These are phyloP conservation scores for Naganishia kalamii DNA, from an alignment of 768 basidiomycete species.

Conservation along the genomic window DNA sequence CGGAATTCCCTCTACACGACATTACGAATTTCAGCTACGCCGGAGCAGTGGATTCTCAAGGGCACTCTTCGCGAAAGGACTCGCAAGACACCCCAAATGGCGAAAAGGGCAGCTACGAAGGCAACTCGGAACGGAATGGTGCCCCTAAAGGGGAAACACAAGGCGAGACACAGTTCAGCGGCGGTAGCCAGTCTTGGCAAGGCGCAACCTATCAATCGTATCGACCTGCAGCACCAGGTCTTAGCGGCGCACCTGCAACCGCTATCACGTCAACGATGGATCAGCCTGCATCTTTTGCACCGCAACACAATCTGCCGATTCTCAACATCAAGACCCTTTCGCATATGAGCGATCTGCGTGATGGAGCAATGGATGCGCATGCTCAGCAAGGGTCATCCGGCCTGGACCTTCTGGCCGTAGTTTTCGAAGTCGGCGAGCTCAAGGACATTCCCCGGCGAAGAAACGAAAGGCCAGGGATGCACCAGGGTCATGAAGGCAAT, in stretches of 20 bases:
- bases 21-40: background rate
- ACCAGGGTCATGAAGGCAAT: background rate
- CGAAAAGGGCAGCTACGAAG: background rate
- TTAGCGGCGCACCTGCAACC: background rate
- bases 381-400: background rate
- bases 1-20: background rate
- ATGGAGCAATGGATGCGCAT: background rate
- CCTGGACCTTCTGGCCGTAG: constrained; percentile 5
- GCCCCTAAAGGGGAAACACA: background rate
- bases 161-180: background rate
- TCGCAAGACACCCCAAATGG: background rate
- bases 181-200: background rate
- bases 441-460: background rate
- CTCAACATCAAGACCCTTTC: background rate
- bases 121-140: background rate
- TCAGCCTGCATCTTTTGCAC: background rate
- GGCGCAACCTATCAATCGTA: background rate
- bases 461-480: background rate
- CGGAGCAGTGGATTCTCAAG: constrained; percentile 5
- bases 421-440: constrained; percentile 15
- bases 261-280: background rate
- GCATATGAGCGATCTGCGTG: background rate
- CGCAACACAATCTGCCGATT: constrained; percentile 11
- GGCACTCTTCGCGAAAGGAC: background rate
- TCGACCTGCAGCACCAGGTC: background rate